A percentile compares a stretch with the other conserved stretches of the same genome.
phyloP scores from a whole-genome alignment of 176 grass and related monocot species.

The Oryza glumipatula region DNA sequence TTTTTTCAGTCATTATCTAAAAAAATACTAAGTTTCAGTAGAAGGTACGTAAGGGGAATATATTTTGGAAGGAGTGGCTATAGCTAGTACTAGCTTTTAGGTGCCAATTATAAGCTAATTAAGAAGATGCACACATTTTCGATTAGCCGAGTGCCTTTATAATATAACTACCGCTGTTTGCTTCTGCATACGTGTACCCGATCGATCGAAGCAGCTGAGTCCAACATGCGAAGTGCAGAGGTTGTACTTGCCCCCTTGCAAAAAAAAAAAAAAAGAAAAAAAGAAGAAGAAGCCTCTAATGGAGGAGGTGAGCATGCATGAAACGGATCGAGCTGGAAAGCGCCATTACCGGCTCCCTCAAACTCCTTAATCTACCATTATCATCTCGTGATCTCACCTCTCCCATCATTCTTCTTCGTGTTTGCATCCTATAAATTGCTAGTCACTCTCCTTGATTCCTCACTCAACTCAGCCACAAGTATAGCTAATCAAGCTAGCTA shows the following conservation, averaged over 20 bases:
- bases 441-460: background rate
- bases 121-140: background rate
- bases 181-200: constrained; percentile 41
- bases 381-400: constrained; percentile 21
- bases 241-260: constrained; percentile 58
- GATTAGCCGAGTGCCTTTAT: background rate
- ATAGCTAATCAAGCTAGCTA: background rate
- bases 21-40: background rate
- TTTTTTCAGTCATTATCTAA: too few relatives aligned
- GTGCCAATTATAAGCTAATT: background rate
- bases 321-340: constrained; percentile 48
- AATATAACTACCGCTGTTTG: background rate
- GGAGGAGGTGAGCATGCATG: constrained; percentile 32
- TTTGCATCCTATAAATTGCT: constrained; percentile 31
- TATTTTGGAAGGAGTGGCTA: background rate
- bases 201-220: background rate
- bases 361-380: constrained; percentile 30
- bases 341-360: constrained; percentile 49
- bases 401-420: background rate
- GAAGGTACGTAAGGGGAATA: background rate
- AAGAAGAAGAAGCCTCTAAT: background rate
- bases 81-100: constrained; percentile 12
- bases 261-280: background rate
- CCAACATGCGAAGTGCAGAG: constrained; percentile 47
- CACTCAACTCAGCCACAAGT: constrained; percentile 19